These are phyloP conservation scores for Trichothecium sympodiale DNA, from an alignment of 2,329 filamentous ascomycete genomes.

Conservation along the genomic window DNA sequence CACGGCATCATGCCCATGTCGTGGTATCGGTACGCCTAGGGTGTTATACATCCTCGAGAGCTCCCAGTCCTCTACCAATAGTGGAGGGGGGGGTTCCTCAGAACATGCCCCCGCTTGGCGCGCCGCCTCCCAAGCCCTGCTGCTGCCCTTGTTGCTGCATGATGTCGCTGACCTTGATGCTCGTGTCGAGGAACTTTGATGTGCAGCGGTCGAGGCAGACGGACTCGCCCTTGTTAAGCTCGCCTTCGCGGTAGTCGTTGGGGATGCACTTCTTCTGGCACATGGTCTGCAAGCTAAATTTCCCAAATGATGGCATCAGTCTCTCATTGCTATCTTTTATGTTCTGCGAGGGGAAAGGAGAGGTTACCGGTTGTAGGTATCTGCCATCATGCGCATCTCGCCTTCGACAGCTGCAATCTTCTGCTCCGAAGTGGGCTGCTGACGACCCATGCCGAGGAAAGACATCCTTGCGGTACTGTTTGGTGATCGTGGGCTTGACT, in stretches of 20 bases:
- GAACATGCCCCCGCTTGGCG: slow-evolving; percentile 25
- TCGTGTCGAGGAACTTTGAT: slow-evolving; percentile 97
- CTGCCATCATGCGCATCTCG: slow-evolving; percentile 93
- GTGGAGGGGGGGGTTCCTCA: too few species aligned
- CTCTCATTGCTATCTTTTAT: background rate
- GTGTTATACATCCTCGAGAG: too few species aligned
- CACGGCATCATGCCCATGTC: too few species aligned
- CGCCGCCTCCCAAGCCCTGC: slow-evolving; percentile 29
- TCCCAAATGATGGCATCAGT: background rate
- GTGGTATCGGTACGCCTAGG: too few species aligned
- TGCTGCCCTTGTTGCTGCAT: slow-evolving; percentile 75
- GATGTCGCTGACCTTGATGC: slow-evolving; percentile 94
- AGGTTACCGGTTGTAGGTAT: slow-evolving; percentile 91
- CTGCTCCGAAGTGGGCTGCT: slow-evolving; percentile 87
- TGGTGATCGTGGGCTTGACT: too few species aligned
- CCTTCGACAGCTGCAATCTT: slow-evolving; percentile 95
- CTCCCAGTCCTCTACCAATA: too few species aligned
- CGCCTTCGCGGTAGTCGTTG: slow-evolving; percentile 82
- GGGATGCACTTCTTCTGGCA: slow-evolving; percentile 94
- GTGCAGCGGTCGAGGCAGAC: slow-evolving; percentile 97
- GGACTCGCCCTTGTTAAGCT: slow-evolving; percentile 97
- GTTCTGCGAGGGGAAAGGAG: slow-evolving; percentile 1
- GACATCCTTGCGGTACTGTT: slow-evolving; percentile 23
- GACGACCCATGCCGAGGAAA: slow-evolving; percentile 41
- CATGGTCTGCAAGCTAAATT: slow-evolving; percentile 66